A percentile compares a stretch with the other conserved stretches of the same genome.
Conservation (phyloP, 2,329 filamentous ascomycete species). For the Trichoderma gracile region DNA sequence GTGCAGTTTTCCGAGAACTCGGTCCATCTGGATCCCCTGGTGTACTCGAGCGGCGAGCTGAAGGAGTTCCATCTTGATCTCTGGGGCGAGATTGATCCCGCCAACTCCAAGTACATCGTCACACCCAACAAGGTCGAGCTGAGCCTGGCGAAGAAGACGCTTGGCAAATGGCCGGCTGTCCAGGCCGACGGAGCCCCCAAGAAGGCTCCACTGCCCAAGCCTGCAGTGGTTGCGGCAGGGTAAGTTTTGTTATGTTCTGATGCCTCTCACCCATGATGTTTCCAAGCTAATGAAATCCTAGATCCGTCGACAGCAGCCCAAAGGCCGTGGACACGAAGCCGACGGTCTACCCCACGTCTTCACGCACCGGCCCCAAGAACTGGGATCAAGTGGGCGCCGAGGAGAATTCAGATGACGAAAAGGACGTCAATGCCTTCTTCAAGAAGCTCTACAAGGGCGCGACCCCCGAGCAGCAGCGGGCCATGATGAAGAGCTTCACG, state of each 20-base stretch:
- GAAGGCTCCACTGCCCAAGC: background rate
- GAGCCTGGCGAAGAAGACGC: slow-evolving; percentile 64
- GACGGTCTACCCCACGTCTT: slow-evolving; percentile 77
- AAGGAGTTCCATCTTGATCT: slow-evolving; percentile 65
- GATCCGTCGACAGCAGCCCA: background rate
- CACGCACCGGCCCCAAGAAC: slow-evolving; percentile 78
- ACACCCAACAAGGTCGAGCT: slow-evolving; percentile 81
- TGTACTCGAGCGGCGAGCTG: slow-evolving; percentile 53
- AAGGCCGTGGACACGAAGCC: slow-evolving; percentile 42
- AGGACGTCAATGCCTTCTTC: slow-evolving; percentile 79
- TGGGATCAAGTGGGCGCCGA: slow-evolving; percentile 76
- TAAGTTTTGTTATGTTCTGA: slow-evolving; percentile 26
- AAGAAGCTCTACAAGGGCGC: slow-evolving; percentile 80
- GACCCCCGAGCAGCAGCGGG: slow-evolving; percentile 76
- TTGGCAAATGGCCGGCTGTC: slow-evolving; percentile 66
- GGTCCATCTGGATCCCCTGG: slow-evolving; percentile 35
- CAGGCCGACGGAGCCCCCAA: slow-evolving; percentile 13
- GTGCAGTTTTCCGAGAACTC: slow-evolving; percentile 38
- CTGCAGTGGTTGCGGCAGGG: slow-evolving; percentile 28
- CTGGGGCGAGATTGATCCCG: slow-evolving; percentile 63
- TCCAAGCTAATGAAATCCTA: background rate
- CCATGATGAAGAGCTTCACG: slow-evolving; percentile 96
- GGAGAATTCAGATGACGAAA: slow-evolving; percentile 53
- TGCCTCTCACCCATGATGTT: background rate
- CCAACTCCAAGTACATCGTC: slow-evolving; percentile 62